Percentiles rank a stretch among this genome's conserved stretches.
These are phyloP conservation scores for Chytriomyces confervae DNA, from an alignment of 192 early-diverging fungal species.

Conservation along the genomic window DNA sequence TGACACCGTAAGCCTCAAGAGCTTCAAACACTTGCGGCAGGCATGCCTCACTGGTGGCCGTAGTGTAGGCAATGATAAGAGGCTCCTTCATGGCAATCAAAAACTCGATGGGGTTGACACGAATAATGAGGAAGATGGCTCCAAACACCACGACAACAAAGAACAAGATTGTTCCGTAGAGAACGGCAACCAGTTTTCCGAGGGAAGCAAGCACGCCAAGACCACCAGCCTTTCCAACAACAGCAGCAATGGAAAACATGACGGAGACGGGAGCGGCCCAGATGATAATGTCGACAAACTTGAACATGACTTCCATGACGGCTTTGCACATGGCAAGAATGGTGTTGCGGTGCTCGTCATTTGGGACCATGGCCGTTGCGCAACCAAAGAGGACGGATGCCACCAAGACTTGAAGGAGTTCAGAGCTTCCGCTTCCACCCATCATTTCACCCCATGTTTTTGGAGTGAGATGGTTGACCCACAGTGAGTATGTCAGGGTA, in stretches of 20 bases:
- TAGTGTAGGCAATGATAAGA: constrained; percentile 74
- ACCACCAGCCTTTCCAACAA: constrained; percentile 63
- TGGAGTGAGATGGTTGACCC: constrained; percentile 67
- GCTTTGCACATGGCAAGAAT: constrained; percentile 63
- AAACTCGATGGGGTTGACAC: constrained; percentile 64
- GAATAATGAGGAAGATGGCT: constrained; percentile 60
- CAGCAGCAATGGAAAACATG: constrained; percentile 63
- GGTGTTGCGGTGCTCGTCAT: constrained; percentile 35
- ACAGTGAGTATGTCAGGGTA: constrained; percentile 58
- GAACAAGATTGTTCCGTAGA: constrained; percentile 64
- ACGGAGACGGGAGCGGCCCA: constrained; percentile 70
- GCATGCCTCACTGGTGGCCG: constrained; percentile 76
- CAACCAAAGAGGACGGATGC: constrained; percentile 69
- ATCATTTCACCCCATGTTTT: constrained; percentile 58
- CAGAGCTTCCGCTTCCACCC: constrained; percentile 49
- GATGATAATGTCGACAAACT: constrained; percentile 45
- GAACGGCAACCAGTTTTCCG: constrained; percentile 70
- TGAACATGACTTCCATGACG: constrained; percentile 69
- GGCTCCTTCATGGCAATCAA: constrained; percentile 59
- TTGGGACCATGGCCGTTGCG: constrained; percentile 42
- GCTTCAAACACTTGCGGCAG: constrained; percentile 74
- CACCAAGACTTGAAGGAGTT: constrained; percentile 65
- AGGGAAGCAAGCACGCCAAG: constrained; percentile 59
- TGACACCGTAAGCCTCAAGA: constrained; percentile 69
- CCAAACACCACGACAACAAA: constrained; percentile 66